Evolutionary conservation across 768 basidiomycete genomes (phyloP).

Genomic region (Cubamyces lactineus): DNA sequence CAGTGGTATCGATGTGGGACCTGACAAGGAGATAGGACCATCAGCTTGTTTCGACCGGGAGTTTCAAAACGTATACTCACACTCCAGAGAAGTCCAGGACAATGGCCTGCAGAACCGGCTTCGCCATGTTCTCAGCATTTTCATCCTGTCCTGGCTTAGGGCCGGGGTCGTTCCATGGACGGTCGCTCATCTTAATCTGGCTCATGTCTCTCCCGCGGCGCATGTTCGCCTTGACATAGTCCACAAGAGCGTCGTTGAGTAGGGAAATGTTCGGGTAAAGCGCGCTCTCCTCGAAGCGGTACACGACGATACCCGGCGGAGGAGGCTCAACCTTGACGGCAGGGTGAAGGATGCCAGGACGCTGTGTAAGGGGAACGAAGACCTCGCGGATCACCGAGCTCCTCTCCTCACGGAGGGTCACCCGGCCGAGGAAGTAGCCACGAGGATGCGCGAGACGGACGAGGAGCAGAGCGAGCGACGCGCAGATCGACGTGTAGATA

Average conservation of each 20-base stretch:
- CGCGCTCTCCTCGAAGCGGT: constrained; percentile 90
- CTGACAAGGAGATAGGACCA: constrained; percentile 40
- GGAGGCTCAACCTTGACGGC: constrained; percentile 76
- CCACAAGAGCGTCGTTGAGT: constrained; percentile 73
- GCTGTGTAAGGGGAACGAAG: constrained; percentile 72
- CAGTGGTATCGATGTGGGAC: constrained; percentile 90
- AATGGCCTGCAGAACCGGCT: constrained; percentile 79
- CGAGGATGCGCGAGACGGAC: constrained; percentile 87
- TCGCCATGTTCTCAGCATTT: constrained; percentile 50
- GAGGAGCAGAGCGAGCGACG: constrained; percentile 79
- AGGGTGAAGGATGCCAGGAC: constrained; percentile 64
- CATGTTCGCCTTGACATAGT: constrained; percentile 78
- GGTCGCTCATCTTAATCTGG: constrained; percentile 64
- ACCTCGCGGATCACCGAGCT: constrained; percentile 64
- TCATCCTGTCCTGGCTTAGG: constrained; percentile 58
- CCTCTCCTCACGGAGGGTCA: constrained; percentile 54
- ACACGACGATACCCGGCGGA: constrained; percentile 85
- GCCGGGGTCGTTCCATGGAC: constrained; percentile 95
- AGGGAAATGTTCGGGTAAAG: constrained; percentile 79
- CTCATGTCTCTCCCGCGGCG: constrained; percentile 76
- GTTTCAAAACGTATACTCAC: constrained; percentile 42
- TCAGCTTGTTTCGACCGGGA: too few species aligned
- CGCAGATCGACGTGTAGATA: constrained; percentile 83
- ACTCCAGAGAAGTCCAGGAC: constrained; percentile 90
- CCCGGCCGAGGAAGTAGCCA: constrained; percentile 89